phyloP scores from a whole-genome alignment of 2,329 filamentous ascomycete genomes.

The Alternaria arbusti region DNA sequence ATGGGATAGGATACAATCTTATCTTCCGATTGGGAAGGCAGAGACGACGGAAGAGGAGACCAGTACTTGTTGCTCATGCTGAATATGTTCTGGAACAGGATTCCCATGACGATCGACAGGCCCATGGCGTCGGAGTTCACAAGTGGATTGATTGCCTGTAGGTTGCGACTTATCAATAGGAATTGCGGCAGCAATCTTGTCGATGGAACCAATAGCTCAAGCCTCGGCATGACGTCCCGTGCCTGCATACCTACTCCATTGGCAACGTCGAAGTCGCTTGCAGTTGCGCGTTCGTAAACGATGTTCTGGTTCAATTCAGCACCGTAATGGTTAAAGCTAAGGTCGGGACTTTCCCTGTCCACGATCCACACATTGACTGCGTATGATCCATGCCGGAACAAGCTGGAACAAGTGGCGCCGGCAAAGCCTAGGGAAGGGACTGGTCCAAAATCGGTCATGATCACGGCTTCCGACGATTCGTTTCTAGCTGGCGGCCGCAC shows the following conservation, averaged over 20 bases:
- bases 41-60: neutral
- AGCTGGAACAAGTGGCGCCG: neutral
- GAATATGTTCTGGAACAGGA: slow-evolving; percentile 7
- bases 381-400: slow-evolving; percentile 2
- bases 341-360: neutral
- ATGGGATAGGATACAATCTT: slow-evolving; percentile 3
- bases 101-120: neutral
- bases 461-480: neutral
- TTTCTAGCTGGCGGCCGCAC: neutral
- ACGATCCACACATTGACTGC: slow-evolving; percentile 8
- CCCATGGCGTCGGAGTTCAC: slow-evolving; percentile 2
- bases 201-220: neutral
- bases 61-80: slow-evolving; percentile 6
- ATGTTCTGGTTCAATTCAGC: neutral
- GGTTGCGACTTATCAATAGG: neutral
- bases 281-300: neutral
- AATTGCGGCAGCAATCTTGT: neutral
- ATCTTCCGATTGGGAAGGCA: neutral
- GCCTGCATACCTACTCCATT: neutral
- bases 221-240: neutral
- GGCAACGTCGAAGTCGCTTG: neutral
- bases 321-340: neutral
- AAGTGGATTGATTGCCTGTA: neutral
- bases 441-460: neutral
- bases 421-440: neutral